A percentile compares a stretch with the other conserved stretches of the same genome.
Evolutionary conservation across 495 filamentous ascomycete species (phyloP).

Genomic region (Daldinia vernicosa): DNA sequence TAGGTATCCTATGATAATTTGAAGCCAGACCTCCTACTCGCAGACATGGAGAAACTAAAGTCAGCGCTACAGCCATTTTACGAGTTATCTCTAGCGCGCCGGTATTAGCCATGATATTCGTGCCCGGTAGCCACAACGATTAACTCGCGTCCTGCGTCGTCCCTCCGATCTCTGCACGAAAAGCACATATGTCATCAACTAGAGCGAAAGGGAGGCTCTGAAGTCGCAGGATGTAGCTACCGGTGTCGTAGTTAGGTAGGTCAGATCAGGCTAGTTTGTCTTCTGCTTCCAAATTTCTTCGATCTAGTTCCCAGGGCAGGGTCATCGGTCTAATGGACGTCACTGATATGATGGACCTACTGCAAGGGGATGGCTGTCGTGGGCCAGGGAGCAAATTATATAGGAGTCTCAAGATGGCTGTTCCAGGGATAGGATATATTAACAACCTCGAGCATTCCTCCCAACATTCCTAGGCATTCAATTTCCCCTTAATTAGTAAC

Average conservation of each 20-base stretch:
- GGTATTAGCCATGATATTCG: slow-evolving; percentile 11
- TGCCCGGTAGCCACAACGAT: neutral
- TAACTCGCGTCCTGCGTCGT: slow-evolving; percentile 23
- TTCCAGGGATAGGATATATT: neutral
- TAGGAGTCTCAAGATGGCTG: slow-evolving; percentile 9
- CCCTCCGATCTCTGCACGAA: neutral
- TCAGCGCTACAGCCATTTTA: slow-evolving; percentile 4
- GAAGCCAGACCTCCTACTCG: neutral
- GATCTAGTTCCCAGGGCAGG: neutral
- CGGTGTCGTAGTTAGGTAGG: neutral
- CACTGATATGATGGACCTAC: neutral
- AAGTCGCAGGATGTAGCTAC: neutral
- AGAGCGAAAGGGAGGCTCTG: neutral
- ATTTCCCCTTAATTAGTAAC: neutral
- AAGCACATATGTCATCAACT: slow-evolving; percentile 11
- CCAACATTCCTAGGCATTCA: neutral
- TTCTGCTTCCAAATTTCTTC: neutral
- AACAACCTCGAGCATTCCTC: neutral
- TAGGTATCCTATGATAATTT: neutral
- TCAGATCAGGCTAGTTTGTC: neutral
- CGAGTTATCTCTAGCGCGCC: slow-evolving; percentile 16
- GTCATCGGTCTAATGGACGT: neutral
- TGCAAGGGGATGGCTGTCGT: neutral
- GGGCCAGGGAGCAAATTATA: neutral
- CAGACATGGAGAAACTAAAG: neutral